Base-by-base conservation (phyloP, 345 rosid species). In the Populus nigra region DNA sequence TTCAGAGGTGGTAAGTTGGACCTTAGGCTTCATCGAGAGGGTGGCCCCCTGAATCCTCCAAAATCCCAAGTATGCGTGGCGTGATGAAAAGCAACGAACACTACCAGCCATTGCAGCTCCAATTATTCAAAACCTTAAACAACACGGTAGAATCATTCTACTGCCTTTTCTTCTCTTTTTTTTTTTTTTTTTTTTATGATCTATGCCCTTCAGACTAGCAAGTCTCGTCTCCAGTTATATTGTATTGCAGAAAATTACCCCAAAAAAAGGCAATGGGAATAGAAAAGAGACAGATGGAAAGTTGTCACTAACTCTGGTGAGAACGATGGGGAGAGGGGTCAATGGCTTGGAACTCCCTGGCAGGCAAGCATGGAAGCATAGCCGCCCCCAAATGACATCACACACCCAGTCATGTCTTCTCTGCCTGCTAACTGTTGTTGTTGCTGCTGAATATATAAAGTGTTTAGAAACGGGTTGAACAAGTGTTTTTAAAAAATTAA, bases 301-400 rank as follows among this genome's bases (percentile, higher is more conserved):
- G 62, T 1, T 38, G 35, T 13, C 6, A 86, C 93, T 76, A 20
- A 95, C 99, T 96, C 82, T 92, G 99, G 80, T 96, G 99, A 75
- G 99, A 93, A 79, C 95, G 97, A 68, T 93, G 96, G 3, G 96
- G 97, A 73, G 98, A 96, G 29, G 98, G 98, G 80, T 93, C 98
- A 11, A 92, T 93, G 1, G 99, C 98, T 81, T 96, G 99, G 78
- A 93, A 98, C 87, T 96, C 99, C 80, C 98, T 87, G 68, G 99
- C 99, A 3, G 98, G 99, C 75, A 96, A 87, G 88, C 99, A 96
- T 0, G 99, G 99, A 18, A 96, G 90, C 84, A 96, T 81, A 82
- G 97, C 94, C 33, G 92, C 88, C 84, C 93, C 97, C 65, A 93
- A 85, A 2, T n/a, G 97, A 93, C 79, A 87, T 87, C 75, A 93